phyloP scores from a whole-genome alignment of 345 rosid species.

The Heritiera littoralis region DNA sequence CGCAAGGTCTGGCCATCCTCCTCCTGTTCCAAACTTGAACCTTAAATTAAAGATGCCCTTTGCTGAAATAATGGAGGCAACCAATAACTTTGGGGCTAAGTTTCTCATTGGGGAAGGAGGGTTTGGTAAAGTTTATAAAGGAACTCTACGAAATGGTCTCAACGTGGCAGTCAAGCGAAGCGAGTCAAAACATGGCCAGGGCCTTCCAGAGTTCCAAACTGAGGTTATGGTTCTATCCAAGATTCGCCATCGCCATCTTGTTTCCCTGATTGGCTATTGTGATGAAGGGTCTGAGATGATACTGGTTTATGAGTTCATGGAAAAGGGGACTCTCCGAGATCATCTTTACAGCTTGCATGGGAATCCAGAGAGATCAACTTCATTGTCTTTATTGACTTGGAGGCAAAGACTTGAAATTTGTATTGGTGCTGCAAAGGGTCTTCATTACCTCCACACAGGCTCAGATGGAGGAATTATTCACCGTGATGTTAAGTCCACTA shows the following conservation, averaged over 20 bases:
- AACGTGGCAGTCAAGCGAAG: conserved; percentile 12
- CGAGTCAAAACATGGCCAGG: conserved; percentile 32
- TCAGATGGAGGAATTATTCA: conserved; percentile 12
- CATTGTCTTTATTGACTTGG: conserved; percentile 1
- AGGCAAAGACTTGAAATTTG: conserved; percentile 17
- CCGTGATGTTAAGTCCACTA: conserved; percentile 9
- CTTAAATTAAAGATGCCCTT: neutral
- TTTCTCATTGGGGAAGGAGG: conserved; percentile 1
- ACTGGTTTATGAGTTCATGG: conserved; percentile 64
- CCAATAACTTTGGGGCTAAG: neutral
- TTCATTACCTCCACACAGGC: conserved; percentile 8
- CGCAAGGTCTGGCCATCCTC: neutral
- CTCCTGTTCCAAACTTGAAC: neutral
- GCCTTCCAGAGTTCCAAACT: conserved; percentile 50
- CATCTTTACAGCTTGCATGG: conserved; percentile 35
- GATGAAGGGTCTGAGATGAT: conserved; percentile 55
- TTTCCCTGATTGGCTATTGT: conserved; percentile 71
- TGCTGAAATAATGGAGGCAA: neutral
- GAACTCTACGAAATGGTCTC: neutral
- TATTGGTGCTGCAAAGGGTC: conserved; percentile 3
- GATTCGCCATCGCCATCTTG: conserved; percentile 63
- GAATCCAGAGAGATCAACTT: neutral
- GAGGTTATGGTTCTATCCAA: conserved; percentile 58
- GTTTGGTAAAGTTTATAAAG: neutral
- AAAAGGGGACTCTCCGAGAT: conserved; percentile 49